A percentile compares a stretch with the other conserved stretches of the same genome.
phyloP scores from a whole-genome alignment of 2,329 filamentous ascomycete species.

The Fusarium sp. region DNA sequence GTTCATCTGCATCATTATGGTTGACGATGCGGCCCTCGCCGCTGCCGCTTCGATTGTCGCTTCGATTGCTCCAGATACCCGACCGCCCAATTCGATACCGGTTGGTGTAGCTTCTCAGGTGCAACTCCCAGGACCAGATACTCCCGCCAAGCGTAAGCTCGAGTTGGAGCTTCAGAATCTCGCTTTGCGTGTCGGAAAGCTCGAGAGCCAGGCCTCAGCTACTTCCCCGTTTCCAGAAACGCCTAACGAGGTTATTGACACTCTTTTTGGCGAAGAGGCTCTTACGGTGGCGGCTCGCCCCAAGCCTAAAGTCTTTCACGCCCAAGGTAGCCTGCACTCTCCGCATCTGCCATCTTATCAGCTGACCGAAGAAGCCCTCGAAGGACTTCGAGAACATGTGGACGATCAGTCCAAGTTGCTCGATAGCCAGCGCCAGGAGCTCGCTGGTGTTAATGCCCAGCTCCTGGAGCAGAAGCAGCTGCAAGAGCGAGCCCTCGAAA shows the following conservation, averaged over 20 bases:
- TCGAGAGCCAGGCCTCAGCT: constrained; percentile 81
- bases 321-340: constrained; percentile 57
- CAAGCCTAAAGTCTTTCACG: constrained; percentile 61
- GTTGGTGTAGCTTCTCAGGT: constrained; percentile 64
- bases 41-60: constrained; percentile 67
- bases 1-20: constrained; percentile 55
- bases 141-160: constrained; percentile 79
- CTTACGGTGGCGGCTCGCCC: constrained; percentile 57
- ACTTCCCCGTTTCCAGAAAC: constrained; percentile 79
- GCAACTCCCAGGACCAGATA: constrained; percentile 81
- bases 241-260: constrained; percentile 79
- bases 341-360: constrained; percentile 57
- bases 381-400: constrained; percentile 88
- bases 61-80: constrained; percentile 61
- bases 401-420: constrained; percentile 95
- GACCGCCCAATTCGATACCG: constrained; percentile 55
- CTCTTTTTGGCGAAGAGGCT: constrained; percentile 71
- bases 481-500: constrained; percentile 83
- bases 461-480: constrained; percentile 86
- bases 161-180: constrained; percentile 87
- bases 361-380: constrained; percentile 84
- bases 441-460: constrained; percentile 86
- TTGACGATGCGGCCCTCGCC: constrained; percentile 67
- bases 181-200: constrained; percentile 79
- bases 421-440: constrained; percentile 85